Percentiles rank a stretch among this genome's conserved stretches.
These are phyloP conservation scores for Macrophomina phaseolina DNA, from an alignment of 2,329 filamentous ascomycete genomes.

Conservation along the genomic window DNA sequence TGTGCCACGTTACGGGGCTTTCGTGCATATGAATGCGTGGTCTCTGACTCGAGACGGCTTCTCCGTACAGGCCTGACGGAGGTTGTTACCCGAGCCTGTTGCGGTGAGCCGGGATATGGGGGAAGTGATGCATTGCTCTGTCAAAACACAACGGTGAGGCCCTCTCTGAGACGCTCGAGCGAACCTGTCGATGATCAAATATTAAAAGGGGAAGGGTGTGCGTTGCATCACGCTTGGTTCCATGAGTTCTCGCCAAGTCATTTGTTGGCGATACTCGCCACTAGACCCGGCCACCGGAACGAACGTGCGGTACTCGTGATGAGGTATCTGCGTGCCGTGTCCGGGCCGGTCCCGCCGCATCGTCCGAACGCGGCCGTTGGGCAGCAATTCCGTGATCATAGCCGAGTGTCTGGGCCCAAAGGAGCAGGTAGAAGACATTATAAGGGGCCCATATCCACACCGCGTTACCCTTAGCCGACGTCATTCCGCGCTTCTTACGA, in stretches of 20 bases:
- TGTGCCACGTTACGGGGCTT: slow-evolving; percentile 1
- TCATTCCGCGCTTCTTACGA: not conserved
- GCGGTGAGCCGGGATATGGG: not conserved
- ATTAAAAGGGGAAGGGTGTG: not conserved
- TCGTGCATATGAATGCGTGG: not conserved
- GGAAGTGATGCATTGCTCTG: not conserved
- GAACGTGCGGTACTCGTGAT: slow-evolving; percentile 5
- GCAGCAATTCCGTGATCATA: slow-evolving; percentile 3
- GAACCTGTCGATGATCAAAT: not conserved
- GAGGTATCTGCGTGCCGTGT: slow-evolving; percentile 2
- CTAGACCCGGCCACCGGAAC: not conserved
- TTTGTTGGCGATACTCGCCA: slow-evolving; percentile 11
- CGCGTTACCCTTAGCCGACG: not conserved
- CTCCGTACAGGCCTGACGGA: not conserved
- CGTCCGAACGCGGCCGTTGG: slow-evolving; percentile 5
- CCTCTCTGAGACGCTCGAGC: not conserved
- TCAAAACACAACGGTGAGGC: not conserved
- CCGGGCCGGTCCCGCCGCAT: slow-evolving; percentile 15
- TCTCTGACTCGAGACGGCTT: slow-evolving; percentile 8
- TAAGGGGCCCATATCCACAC: not conserved
- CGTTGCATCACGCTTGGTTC: not conserved
- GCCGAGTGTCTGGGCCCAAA: not conserved
- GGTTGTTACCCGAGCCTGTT: not conserved
- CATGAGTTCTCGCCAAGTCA: not conserved
- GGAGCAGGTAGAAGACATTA: not conserved